phyloP scores from a whole-genome alignment of 192 early-diverging fungal species.

The Oehlia diaphana region DNA sequence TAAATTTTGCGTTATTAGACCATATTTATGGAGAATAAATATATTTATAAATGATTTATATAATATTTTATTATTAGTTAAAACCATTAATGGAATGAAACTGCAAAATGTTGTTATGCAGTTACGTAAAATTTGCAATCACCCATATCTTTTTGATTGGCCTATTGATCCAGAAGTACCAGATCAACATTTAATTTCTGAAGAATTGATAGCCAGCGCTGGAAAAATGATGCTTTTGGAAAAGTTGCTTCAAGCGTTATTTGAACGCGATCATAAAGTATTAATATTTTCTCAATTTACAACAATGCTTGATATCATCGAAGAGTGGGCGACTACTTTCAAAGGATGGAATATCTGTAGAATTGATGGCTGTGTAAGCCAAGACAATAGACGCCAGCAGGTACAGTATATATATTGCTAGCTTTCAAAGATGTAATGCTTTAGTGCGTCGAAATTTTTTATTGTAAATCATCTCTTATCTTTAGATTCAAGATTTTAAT shows the following conservation, averaged over 20 bases:
- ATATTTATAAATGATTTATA: neutral
- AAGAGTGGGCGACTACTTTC: conserved; percentile 82
- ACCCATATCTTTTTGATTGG: conserved; percentile 91
- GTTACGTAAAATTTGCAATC: conserved; percentile 94
- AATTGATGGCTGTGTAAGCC: conserved; percentile 83
- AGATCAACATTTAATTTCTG: conserved; percentile 44
- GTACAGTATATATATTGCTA: neutral
- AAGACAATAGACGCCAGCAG: conserved; percentile 76
- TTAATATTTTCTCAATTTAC: conserved; percentile 95
- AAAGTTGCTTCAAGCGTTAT: conserved; percentile 75
- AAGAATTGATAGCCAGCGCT: conserved; percentile 65
- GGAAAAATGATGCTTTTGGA: conserved; percentile 91
- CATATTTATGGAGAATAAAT: neutral
- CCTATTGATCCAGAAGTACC: conserved; percentile 62
- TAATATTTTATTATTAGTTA: neutral
- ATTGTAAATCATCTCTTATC: neutral
- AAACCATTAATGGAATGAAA: conserved; percentile 64
- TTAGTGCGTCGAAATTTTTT: neutral
- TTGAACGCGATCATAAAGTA: conserved; percentile 85
- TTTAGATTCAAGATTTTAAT: conserved; percentile 75
- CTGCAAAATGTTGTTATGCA: conserved; percentile 90
- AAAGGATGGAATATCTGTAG: conserved; percentile 82
- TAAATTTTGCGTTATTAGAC: neutral
- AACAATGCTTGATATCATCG: conserved; percentile 85
- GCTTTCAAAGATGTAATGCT: too few relatives aligned